Evolutionary conservation across 306 rosid species (phyloP).

Genomic region (Quercus parvula): DNA sequence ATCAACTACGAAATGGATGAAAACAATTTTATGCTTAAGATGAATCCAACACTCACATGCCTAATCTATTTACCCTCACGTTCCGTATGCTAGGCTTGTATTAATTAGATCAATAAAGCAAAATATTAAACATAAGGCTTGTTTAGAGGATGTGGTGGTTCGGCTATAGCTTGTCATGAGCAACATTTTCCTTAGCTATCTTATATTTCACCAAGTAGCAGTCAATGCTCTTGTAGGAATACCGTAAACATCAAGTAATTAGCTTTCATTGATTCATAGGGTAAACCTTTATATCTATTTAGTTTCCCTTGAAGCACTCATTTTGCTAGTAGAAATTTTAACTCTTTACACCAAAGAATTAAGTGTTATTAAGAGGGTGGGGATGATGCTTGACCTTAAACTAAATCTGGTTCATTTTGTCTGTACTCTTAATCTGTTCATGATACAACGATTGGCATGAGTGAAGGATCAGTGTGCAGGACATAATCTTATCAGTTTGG

Average conservation of each 20-base stretch:
- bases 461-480: neutral
- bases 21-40: neutral
- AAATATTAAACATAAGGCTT: neutral
- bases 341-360: neutral
- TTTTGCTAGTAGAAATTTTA: neutral
- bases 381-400: neutral
- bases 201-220: neutral
- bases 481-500: slow-evolving; percentile 14
- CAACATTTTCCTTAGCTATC: neutral
- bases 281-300: neutral
- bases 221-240: neutral
- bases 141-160: neutral
- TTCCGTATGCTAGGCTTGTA: slow-evolving; percentile 22
- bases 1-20: too few species aligned
- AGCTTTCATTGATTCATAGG: neutral
- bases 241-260: neutral
- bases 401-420: neutral
- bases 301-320: neutral
- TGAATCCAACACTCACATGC: slow-evolving; percentile 25
- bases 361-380: neutral
- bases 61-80: slow-evolving; percentile 24
- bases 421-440: neutral
- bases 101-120: slow-evolving; percentile 13
- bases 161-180: neutral
- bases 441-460: slow-evolving; percentile 12